Evolutionary conservation across 345 rosid genomes (phyloP).

Genomic region (Gossypium stocksii): DNA sequence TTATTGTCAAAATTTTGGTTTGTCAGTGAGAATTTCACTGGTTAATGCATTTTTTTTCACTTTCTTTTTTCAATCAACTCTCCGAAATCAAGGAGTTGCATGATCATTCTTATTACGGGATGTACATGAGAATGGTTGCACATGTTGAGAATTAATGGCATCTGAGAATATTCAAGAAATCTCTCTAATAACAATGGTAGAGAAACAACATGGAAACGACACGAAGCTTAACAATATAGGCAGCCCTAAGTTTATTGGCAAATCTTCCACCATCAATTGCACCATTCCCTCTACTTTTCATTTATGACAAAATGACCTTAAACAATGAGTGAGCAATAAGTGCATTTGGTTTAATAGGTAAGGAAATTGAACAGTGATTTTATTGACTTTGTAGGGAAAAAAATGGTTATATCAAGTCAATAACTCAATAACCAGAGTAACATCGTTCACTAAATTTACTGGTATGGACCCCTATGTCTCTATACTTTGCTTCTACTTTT

Average conservation of each 20-base stretch:
- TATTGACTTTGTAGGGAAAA: background rate
- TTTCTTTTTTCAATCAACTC: background rate
- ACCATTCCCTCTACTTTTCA: background rate
- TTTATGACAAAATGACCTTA: background rate
- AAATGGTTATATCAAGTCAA: background rate
- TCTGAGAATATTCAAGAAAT: background rate
- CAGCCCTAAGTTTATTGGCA: background rate
- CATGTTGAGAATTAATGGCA: background rate
- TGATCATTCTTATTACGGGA: background rate
- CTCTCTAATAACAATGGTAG: background rate
- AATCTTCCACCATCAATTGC: background rate
- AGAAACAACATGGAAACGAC: background rate
- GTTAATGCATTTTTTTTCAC: background rate
- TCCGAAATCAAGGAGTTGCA: background rate
- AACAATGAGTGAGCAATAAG: conserved; percentile 10
- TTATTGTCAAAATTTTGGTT: background rate
- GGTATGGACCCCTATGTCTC: background rate
- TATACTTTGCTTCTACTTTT: background rate
- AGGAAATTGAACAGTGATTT: background rate
- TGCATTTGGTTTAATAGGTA: background rate
- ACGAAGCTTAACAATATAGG: background rate
- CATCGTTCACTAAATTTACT: background rate
- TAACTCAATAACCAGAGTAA: background rate
- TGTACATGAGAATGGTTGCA: background rate
- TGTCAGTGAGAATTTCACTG: background rate